A percentile compares a stretch with the other conserved stretches of the same genome.
phyloP scores from a whole-genome alignment of 768 basidiomycete species.

The Amanita subjunquillea region DNA sequence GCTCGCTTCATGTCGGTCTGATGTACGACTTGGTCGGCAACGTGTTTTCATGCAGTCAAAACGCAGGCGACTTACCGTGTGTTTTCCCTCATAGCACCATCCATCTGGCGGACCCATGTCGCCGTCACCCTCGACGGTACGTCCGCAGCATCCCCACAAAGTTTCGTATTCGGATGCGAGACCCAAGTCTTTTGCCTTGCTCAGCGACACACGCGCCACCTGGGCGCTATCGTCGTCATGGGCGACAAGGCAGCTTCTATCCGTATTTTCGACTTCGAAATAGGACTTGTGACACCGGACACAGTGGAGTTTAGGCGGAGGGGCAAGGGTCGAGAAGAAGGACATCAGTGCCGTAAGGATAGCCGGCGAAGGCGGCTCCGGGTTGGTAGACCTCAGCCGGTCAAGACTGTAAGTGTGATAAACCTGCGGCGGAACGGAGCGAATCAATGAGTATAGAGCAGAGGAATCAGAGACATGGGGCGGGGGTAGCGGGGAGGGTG shows the following conservation, averaged over 20 bases:
- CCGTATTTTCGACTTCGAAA: constrained; percentile 66
- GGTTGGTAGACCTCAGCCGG: constrained; percentile 36
- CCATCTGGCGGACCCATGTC: constrained; percentile 79
- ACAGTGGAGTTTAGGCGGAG: constrained; percentile 65
- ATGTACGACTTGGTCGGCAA: constrained; percentile 1
- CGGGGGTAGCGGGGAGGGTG: constrained; percentile 9
- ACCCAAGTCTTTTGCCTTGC: constrained; percentile 11
- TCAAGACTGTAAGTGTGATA: constrained; percentile 53
- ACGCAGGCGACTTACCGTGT: constrained; percentile 40
- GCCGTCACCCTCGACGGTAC: constrained; percentile 64
- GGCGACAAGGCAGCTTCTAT: constrained; percentile 55
- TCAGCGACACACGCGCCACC: constrained; percentile 42
- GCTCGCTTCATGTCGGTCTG: constrained; percentile 70
- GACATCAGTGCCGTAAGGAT: constrained; percentile 36
- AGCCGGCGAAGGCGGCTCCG: constrained; percentile 11
- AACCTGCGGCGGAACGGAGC: constrained; percentile 54
- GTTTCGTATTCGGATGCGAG: constrained; percentile 35
- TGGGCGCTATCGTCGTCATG: constrained; percentile 78
- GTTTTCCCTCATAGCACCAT: constrained; percentile 80
- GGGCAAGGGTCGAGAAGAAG: constrained; percentile 54
- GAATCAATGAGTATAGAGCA: constrained; percentile 39
- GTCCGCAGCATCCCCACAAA: constrained; percentile 65
- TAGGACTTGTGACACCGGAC: constrained; percentile 64
- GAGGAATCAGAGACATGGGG: constrained; percentile 25
- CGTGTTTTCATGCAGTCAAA: neutral